These are phyloP conservation scores for Pulveroboletus sp. DNA, from an alignment of 1,284 basidiomycete genomes.

Conservation along the genomic window DNA sequence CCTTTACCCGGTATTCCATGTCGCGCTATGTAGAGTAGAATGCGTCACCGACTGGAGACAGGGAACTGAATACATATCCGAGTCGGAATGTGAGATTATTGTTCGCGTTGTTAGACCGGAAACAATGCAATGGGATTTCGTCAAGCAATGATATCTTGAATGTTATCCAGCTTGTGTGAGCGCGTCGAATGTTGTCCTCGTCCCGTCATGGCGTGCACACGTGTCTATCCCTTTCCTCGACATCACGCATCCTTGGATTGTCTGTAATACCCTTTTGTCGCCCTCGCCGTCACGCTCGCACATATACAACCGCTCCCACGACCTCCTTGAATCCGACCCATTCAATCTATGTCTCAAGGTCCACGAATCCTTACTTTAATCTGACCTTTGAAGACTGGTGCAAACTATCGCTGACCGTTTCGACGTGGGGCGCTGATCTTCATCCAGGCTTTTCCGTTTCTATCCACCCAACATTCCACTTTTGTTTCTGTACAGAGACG, in stretches of 20 bases:
- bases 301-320: slow-evolving; percentile 13
- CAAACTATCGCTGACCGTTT: slow-evolving; percentile 21
- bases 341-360: slow-evolving; percentile 79
- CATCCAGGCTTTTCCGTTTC: slow-evolving; percentile 79
- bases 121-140: background rate
- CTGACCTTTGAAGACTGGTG: slow-evolving; percentile 93
- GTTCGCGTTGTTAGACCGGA: background rate
- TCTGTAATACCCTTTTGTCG: background rate
- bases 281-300: slow-evolving; percentile 2
- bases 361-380: slow-evolving; percentile 90
- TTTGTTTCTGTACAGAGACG: slow-evolving; percentile 86
- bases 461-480: slow-evolving; percentile 65
- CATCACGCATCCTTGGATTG: background rate
- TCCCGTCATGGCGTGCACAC: slow-evolving; percentile 11
- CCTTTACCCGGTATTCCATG: background rate
- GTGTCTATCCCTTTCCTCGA: background rate
- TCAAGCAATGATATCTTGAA: background rate
- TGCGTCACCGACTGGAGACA: slow-evolving; percentile 1
- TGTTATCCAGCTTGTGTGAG: background rate
- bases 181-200: slow-evolving; percentile 21
- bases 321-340: slow-evolving; percentile 35
- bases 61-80: background rate
- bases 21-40: slow-evolving; percentile 25
- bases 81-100: background rate
- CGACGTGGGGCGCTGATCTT: slow-evolving; percentile 1